Conservation (phyloP, 2,329 filamentous ascomycete genomes). For the Colletotrichum liriopes region DNA sequence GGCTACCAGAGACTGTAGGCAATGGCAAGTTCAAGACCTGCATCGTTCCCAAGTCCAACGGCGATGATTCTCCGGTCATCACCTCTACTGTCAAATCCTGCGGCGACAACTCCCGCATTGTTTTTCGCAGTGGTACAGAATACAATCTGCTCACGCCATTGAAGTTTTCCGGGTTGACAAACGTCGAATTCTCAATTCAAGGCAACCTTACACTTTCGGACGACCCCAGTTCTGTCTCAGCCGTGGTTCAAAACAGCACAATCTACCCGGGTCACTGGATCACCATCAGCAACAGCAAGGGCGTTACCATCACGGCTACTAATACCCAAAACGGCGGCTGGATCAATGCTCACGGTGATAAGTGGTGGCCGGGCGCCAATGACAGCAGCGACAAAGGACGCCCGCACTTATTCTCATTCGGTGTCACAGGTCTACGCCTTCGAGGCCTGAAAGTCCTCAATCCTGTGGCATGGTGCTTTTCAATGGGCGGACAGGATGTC, state of each 20-base stretch:
- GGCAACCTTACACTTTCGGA: conserved; percentile 29
- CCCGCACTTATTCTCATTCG: conserved; percentile 32
- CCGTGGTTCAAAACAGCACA: conserved; percentile 15
- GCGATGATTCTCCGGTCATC: conserved; percentile 26
- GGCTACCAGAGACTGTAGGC: conserved; percentile 29
- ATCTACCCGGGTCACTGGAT: conserved; percentile 33
- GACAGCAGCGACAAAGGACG: conserved; percentile 27
- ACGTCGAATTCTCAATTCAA: conserved; percentile 30
- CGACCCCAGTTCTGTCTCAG: conserved; percentile 15
- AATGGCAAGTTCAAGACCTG: conserved; percentile 29
- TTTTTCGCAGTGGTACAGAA: conserved; percentile 28
- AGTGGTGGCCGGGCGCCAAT: conserved; percentile 25
- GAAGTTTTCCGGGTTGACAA: conserved; percentile 21
- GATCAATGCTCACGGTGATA: conserved; percentile 29
- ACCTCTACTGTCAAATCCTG: conserved; percentile 21
- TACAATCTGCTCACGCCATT: conserved; percentile 21
- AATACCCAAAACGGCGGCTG: conserved; percentile 1
- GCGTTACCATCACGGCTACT: conserved; percentile 22
- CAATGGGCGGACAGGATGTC: conserved; percentile 24
- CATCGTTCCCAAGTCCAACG: conserved; percentile 24
- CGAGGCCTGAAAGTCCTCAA: conserved; percentile 27
- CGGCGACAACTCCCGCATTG: conserved; percentile 27
- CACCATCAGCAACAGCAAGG: conserved; percentile 30
- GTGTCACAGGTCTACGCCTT: conserved; percentile 15
- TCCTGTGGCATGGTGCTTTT: conserved; percentile 31